These are phyloP conservation scores for Endotrypanum monterogeii DNA, from an alignment of 208 protist genomes.

Conservation along the genomic window DNA sequence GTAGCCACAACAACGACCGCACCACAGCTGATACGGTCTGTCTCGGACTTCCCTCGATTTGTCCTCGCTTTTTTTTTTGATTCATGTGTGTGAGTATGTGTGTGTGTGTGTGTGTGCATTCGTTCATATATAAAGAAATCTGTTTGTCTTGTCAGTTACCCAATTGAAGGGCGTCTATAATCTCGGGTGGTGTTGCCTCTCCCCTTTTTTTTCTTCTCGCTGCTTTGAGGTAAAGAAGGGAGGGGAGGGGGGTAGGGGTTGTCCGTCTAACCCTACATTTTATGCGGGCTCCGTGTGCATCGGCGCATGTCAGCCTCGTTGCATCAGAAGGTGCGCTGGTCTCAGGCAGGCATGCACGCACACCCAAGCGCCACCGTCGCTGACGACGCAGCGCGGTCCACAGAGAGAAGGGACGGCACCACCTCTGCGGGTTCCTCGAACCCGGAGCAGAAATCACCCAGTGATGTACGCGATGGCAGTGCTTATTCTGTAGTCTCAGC, in stretches of 20 bases:
- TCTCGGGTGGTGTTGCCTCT: no score
- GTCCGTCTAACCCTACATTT: not conserved
- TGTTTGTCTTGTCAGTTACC: no score
- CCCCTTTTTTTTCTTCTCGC: no score
- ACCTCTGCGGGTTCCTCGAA: not conserved
- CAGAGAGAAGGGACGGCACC: not conserved
- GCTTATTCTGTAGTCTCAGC: not conserved
- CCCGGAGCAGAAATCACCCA: not conserved
- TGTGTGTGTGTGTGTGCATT: no score
- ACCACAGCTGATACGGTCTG: not conserved
- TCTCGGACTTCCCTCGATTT: no score
- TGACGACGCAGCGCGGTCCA: not conserved
- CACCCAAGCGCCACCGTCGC: not conserved
- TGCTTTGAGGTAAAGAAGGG: no score
- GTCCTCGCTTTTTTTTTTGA: no score
- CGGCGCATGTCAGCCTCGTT: constrained; percentile 12
- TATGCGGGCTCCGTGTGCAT: not conserved
- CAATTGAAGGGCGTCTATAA: no score
- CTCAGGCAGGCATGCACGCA: not conserved
- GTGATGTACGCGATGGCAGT: not conserved
- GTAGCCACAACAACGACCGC: not conserved
- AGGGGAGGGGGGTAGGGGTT: no score
- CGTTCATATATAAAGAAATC: no score
- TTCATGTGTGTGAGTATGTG: no score
- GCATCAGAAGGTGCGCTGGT: constrained; percentile 1